Evolutionary conservation across 1,284 basidiomycete genomes (phyloP).

Genomic region (Phaffia rhodozyma): DNA sequence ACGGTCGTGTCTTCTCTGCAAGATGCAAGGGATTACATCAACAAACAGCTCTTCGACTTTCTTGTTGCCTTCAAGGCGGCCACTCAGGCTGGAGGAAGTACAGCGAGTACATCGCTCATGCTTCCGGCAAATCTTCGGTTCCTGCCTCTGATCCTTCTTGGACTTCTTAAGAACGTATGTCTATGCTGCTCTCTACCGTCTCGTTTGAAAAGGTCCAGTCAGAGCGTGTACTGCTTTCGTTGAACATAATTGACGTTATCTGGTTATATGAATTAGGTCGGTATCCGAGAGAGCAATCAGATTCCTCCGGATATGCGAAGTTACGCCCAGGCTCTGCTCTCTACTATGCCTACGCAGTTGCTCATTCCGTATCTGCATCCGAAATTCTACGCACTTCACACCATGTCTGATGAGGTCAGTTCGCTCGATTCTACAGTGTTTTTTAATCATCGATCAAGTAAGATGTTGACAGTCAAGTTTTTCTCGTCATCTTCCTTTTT

Average conservation of each 20-base stretch:
- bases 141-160: conserved; percentile 79
- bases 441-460: background rate
- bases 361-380: conserved; percentile 91
- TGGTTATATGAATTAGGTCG: conserved; percentile 46
- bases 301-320: conserved; percentile 93
- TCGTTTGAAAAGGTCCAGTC: background rate
- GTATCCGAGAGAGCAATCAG: conserved; percentile 84
- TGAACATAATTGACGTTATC: conserved; percentile 1
- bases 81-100: conserved; percentile 85
- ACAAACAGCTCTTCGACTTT: conserved; percentile 83
- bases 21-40: conserved; percentile 81
- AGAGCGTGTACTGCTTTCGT: background rate
- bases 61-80: conserved; percentile 87
- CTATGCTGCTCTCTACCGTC: background rate
- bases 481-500: conserved; percentile 19
- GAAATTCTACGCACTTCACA: conserved; percentile 89
- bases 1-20: conserved; percentile 76
- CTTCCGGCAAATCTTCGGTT: conserved; percentile 88
- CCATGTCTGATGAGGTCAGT: conserved; percentile 79
- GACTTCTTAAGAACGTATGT: conserved; percentile 82
- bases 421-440: conserved; percentile 14
- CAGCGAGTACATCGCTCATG: conserved; percentile 86
- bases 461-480: conserved; percentile 29
- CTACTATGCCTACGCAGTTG: conserved; percentile 78
- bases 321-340: conserved; percentile 86